Base-by-base conservation (phyloP, 306 rosid genomes). In the Abrus precatorius region DNA sequence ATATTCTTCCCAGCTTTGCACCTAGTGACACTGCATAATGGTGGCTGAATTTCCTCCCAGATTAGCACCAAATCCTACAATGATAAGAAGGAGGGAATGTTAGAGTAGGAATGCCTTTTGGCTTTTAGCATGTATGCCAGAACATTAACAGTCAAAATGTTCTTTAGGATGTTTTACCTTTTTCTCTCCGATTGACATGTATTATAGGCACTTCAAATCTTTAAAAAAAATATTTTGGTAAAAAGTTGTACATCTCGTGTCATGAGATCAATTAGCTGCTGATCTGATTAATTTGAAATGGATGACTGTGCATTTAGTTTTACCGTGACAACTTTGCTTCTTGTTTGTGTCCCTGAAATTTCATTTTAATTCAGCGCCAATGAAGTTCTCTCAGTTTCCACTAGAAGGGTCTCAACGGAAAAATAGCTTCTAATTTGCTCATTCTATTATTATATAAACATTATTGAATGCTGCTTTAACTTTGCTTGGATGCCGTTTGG, bases 1-100 rank as follows among this genome's bases (percentile, higher is more conserved):
- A 53, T 69, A 36, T 63, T 61, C 65, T 75, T 75, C 75, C 70
- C 71, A 69, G 57, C 28, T 45, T 75, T 47, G 30, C 86, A 45
- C 56, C 36, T 40, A 45, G 47, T 68, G 20, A 57, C 30, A 32
- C 69, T 34, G 61, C 32, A 43, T 12, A 63, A 61, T 54, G 53
- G 78, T 74, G 34, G 59, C 36, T 36, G 52, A 80, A 34, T 2
- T 62, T 60, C 61, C 30, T 81, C 47, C 71, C 68, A 28, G 71
- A 14, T 64, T 78, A 50, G 52, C 69, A 72, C 56, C 30, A 56
- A 57, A 52, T 83, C 34, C 52, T 10, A 3, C 52, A 32, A 11
- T 55, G 64, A 65, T 33, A 44, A 13, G 76, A 44, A 13, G 76
- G 68, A 83, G 66, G 55, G 74, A 5, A 2, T 28, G 43, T 59